Conservation (phyloP, 441 rosid species). For the Pelargonium myrrhifolium region DNA sequence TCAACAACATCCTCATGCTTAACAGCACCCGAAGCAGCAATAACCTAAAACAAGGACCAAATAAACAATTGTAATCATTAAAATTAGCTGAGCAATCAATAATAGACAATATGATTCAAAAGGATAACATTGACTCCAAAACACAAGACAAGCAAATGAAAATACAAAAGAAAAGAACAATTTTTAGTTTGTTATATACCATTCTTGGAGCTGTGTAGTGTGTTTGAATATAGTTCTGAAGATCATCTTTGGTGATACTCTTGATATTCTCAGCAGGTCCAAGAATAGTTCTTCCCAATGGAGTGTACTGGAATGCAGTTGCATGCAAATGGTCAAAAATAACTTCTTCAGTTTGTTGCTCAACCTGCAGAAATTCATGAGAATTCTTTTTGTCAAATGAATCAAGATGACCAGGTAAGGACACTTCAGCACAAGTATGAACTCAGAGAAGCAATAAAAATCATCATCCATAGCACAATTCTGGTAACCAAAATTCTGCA, state of each 20-base stretch:
- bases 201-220: slow-evolving; percentile 99
- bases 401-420: no score
- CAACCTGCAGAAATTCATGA: slow-evolving; percentile 49
- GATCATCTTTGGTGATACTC: slow-evolving; percentile 71
- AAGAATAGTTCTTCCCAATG: slow-evolving; percentile 91
- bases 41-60: slow-evolving; percentile 46
- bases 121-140: background rate
- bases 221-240: slow-evolving; percentile 75
- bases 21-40: slow-evolving; percentile 94
- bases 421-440: no score
- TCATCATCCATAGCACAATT: background rate
- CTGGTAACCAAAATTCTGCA: background rate
- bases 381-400: no score
- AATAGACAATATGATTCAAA: background rate
- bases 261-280: slow-evolving; percentile 85
- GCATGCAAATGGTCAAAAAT: slow-evolving; percentile 97
- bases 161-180: background rate
- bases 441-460: background rate
- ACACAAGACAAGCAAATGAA: background rate
- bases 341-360: slow-evolving; percentile 93
- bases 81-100: background rate
- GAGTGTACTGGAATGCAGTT: slow-evolving; percentile 93
- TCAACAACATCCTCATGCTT: slow-evolving; percentile 94
- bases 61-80: background rate
- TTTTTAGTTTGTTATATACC: slow-evolving; percentile 25